phyloP scores from a whole-genome alignment of 257 asterid genomes.

The Solanum pinnatisectum region DNA sequence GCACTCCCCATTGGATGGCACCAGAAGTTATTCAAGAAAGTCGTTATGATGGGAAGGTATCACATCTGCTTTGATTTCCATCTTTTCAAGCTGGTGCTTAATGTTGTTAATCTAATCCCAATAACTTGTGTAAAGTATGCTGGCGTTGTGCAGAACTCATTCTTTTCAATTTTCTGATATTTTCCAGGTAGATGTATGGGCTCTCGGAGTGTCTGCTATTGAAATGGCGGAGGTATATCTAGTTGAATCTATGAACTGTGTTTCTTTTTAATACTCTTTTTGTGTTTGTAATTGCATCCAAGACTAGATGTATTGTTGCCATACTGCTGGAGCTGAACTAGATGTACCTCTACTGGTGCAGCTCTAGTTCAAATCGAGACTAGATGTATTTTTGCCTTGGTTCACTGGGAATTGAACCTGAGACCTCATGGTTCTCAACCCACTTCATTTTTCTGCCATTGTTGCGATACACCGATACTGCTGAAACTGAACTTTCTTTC shows the following conservation, averaged over 20 bases:
- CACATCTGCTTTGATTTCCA: neutral
- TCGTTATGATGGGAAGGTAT: constrained; percentile 97
- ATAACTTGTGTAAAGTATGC: neutral
- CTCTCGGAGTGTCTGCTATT: constrained; percentile 98
- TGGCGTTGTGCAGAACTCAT: neutral
- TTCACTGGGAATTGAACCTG: neutral
- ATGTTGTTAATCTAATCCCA: neutral
- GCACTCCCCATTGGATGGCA: constrained; percentile 99
- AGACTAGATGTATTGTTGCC: neutral
- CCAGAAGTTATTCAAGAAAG: constrained; percentile 99
- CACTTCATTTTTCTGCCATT: neutral
- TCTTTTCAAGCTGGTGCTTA: neutral
- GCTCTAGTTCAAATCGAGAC: neutral
- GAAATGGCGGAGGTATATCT: constrained; percentile 97
- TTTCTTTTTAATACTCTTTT: neutral
- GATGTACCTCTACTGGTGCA: neutral
- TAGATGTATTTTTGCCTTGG: neutral
- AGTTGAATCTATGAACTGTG: neutral
- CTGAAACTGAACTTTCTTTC: constrained; percentile 1
- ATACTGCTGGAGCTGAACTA: neutral
- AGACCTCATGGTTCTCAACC: neutral
- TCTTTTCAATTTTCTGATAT: neutral
- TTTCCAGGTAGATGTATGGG: constrained; percentile 98
- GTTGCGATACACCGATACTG: neutral
- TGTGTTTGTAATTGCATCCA: neutral